Evolutionary conservation across 768 basidiomycete species (phyloP).

Genomic region (Pisolithus marmoratus): DNA sequence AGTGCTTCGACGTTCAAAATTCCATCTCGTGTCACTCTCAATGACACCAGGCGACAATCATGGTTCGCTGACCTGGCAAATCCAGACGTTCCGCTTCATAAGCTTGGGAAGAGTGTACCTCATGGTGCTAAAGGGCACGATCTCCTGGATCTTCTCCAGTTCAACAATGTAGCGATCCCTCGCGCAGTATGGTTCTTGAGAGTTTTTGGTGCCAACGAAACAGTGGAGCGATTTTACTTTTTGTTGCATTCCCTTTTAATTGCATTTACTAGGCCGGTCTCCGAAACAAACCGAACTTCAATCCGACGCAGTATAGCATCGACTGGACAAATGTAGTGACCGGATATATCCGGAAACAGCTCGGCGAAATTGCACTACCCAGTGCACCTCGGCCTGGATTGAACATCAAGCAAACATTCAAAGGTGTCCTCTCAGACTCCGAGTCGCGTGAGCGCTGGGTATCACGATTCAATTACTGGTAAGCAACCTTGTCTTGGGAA

Average conservation of each 20-base stretch:
- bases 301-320: slow-evolving; percentile 76
- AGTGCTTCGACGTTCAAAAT: slow-evolving; percentile 67
- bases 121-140: slow-evolving; percentile 85
- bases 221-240: slow-evolving; percentile 37
- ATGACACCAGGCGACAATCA: slow-evolving; percentile 69
- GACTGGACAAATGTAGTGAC: slow-evolving; percentile 84
- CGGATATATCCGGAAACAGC: slow-evolving; percentile 76
- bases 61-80: slow-evolving; percentile 85
- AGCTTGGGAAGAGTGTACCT: slow-evolving; percentile 79
- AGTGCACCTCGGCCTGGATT: slow-evolving; percentile 70
- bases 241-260: neutral
- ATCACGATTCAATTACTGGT: slow-evolving; percentile 77
- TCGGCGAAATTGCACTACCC: slow-evolving; percentile 73
- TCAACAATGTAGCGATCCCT: slow-evolving; percentile 69
- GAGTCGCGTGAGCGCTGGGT: slow-evolving; percentile 74
- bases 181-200: slow-evolving; percentile 86
- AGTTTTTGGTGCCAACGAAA: slow-evolving; percentile 84
- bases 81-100: slow-evolving; percentile 72
- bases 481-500: slow-evolving; percentile 8
- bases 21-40: slow-evolving; percentile 77
- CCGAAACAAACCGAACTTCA: slow-evolving; percentile 73
- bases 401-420: slow-evolving; percentile 82
- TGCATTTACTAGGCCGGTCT: slow-evolving; percentile 51
- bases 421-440: slow-evolving; percentile 67
- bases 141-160: slow-evolving; percentile 72